Evolutionary conservation across 768 basidiomycete species (phyloP), one percentile per base, ranked within the genome.

Genomic region (Suillus decipiens): DNA sequence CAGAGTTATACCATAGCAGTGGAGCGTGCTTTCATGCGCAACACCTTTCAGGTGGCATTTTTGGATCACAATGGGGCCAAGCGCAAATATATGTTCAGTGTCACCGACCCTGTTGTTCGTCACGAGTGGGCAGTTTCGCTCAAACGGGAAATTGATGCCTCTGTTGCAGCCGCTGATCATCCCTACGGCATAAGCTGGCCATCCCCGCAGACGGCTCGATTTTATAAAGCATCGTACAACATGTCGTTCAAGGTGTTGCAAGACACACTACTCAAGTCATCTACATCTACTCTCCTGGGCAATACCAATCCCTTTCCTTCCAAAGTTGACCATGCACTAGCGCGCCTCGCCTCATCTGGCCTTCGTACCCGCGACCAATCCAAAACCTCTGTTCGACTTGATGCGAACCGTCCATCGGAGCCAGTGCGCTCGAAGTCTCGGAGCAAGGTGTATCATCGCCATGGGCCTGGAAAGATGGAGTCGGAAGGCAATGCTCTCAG

Each of bases 11-110:
- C 87, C 6, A 80, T 99, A 69, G 81, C 84, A 24, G 88, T 96
- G 64, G 95, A 96, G 72, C 89, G 95, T 22, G 89, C 93, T 0
- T 98, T 98, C 78, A 98, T 98, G 96, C 86, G 89, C 63, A 92
- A 98, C 72, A 97, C 96, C 0, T 96, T 99, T 82, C 93, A 97
- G 73, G 77, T 98, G 39, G 89, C 94, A 2, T 98, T 99, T 78
- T 66, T 81, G 43, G 87, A 88, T 68, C 86, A 89, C 66, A 71
- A 80, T 37, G 86, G 87, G 36, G 63, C 79, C 60, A 92, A 90
- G 75, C 85, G 95, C 67, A 87, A 89, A 70, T 99, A 99, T 78
- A 95, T 97, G 88, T 98, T 97, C 81, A 95, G 92, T 66, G 87
- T 97, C 48, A 86, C 90, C 58, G 93, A 95, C 69, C 83, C 89